phyloP scores from a whole-genome alignment of 2,329 filamentous ascomycete species.

The Colletotrichum endophyticum region DNA sequence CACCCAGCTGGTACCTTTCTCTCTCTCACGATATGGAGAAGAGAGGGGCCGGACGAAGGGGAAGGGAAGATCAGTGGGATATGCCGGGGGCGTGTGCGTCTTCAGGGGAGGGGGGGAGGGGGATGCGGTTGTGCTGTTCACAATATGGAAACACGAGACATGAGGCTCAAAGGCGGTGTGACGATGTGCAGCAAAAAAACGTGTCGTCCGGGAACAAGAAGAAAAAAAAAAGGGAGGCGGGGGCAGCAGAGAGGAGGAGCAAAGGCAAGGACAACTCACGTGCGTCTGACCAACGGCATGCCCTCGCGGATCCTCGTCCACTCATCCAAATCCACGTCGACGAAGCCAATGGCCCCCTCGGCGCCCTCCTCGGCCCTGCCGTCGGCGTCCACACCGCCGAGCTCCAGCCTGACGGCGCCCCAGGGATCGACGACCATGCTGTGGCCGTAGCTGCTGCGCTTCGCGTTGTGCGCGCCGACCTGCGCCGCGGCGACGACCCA shows the following conservation, averaged over 20 bases:
- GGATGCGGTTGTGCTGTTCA: neutral
- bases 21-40: neutral
- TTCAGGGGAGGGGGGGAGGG: neutral
- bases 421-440: slow-evolving; percentile 87
- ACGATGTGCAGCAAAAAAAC: neutral
- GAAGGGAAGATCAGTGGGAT: neutral
- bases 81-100: neutral
- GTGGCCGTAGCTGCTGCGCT: slow-evolving; percentile 82
- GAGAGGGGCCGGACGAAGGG: neutral
- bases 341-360: slow-evolving; percentile 55
- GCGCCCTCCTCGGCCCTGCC: slow-evolving; percentile 45
- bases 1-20: neutral
- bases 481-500: slow-evolving; percentile 91
- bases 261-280: slow-evolving; percentile 42
- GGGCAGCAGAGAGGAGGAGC: neutral
- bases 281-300: slow-evolving; percentile 58
- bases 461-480: slow-evolving; percentile 74
- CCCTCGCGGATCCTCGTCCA: slow-evolving; percentile 52
- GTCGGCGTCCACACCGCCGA: slow-evolving; percentile 55
- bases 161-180: neutral
- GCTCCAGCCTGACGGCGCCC: slow-evolving; percentile 75
- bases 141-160: neutral
- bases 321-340: slow-evolving; percentile 56
- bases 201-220: neutral
- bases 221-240: neutral